Percentiles rank a stretch among this genome's conserved stretches.
Evolutionary conservation across 257 asterid species (phyloP).

Genomic region (Pogostemon cablin): DNA sequence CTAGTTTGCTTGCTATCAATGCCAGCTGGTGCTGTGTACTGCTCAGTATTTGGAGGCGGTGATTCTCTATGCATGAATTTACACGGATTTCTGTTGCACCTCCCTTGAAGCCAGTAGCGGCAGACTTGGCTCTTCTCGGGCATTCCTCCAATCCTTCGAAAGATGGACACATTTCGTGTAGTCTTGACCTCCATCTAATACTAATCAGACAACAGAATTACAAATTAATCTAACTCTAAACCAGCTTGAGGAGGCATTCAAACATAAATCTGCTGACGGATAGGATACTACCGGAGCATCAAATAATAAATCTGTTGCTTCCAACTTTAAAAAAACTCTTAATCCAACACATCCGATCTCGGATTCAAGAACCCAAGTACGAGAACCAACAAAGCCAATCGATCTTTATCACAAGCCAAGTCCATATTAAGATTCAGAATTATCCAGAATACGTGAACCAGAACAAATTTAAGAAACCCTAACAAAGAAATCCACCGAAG

Average conservation of each 20-base stretch:
- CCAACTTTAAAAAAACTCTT: no score
- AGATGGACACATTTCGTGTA: conserved; percentile 27
- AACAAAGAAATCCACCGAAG: no score
- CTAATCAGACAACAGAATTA: conserved; percentile 29
- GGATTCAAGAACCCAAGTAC: no score
- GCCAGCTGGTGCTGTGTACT: conserved; percentile 10
- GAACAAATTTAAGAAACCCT: no score
- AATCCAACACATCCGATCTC: no score
- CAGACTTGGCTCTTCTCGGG: conserved; percentile 41
- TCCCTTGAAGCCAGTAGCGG: conserved; percentile 56
- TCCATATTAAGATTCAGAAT: no score
- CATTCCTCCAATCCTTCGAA: conserved; percentile 29
- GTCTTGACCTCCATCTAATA: conserved; percentile 39
- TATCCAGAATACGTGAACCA: no score
- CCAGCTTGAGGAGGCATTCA: conserved; percentile 8
- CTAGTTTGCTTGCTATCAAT: conserved; percentile 15
- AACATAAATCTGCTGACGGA: no score
- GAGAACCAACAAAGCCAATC: no score
- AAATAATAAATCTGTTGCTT: no score
- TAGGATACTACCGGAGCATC: no score
- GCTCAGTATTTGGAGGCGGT: conserved; percentile 25
- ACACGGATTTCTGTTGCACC: conserved; percentile 60
- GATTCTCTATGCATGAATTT: conserved; percentile 43
- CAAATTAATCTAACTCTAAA: conserved; percentile 25
- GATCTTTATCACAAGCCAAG: no score